phyloP scores from a whole-genome alignment of 2,329 filamentous ascomycete species.

The Pleoardoris graminearum region DNA sequence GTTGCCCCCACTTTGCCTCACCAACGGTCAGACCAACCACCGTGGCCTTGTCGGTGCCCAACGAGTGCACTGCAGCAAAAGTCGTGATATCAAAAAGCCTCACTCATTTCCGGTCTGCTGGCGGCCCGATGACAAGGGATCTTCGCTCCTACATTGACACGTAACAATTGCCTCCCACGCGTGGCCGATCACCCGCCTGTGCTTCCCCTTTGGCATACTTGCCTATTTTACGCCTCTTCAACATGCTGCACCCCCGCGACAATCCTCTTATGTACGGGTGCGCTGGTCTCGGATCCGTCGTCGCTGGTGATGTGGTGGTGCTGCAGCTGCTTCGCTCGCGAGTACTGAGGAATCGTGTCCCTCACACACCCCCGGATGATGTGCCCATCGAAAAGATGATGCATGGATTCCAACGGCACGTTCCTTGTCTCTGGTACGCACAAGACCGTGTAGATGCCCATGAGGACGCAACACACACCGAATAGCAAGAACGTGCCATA shows the following conservation, averaged over 20 bases:
- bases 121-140: conserved; percentile 9
- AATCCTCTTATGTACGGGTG: conserved; percentile 25
- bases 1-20: conserved; percentile 9
- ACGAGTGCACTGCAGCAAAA: conserved; percentile 1
- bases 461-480: conserved; percentile 46
- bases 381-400: conserved; percentile 48
- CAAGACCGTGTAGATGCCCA: conserved; percentile 49
- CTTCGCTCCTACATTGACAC: conserved; percentile 8
- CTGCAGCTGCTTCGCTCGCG: conserved; percentile 44
- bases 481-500: conserved; percentile 52
- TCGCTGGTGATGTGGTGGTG: conserved; percentile 34
- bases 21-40: conserved; percentile 2
- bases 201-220: not conserved
- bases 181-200: not conserved
- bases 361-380: conserved; percentile 47
- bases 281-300: conserved; percentile 28
- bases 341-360: conserved; percentile 45
- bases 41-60: conserved; percentile 16
- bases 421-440: conserved; percentile 51
- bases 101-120: conserved; percentile 6
- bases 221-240: conserved; percentile 3
- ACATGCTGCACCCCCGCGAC: conserved; percentile 7
- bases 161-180: conserved; percentile 5
- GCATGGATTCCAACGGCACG: conserved; percentile 49
- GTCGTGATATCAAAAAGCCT: not conserved